Base-by-base conservation (phyloP, 2,329 filamentous ascomycete species). In the Colletotrichum tofieldiae region DNA sequence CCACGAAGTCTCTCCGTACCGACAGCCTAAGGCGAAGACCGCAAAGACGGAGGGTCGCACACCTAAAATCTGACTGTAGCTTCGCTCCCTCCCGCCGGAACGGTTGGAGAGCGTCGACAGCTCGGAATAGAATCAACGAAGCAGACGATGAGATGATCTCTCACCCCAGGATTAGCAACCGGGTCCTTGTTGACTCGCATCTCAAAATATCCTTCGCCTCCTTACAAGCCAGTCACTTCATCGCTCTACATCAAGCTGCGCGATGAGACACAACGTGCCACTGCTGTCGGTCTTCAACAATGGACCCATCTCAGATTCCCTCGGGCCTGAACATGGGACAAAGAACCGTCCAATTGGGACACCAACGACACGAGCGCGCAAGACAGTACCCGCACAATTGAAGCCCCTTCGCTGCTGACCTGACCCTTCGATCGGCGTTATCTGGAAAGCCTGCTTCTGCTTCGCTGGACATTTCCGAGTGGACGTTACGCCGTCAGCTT, bases 61-160 rank as follows among this genome's bases (percentile, higher is more conserved):
- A 20, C 49, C 68, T 56, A 71, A 71, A 71, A 67, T 71, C 68
- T 63, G 52, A 67, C 29, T 18, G 41, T 65, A 26, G 61, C 49
- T 29, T 54, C 29, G 18, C 20, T 52, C 14, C 20, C 16, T 41
- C 35, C 39, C 29, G 23, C 11, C 18, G 9, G 9, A 18, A 9
- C 41, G 47, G 56, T 54, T 35, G 26, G 56, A 60, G 23, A 26
- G 16, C 29, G 32, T 2, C 14, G 26, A 41, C 7, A 41, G 35
- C 66, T 26, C 23, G 18, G 52, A 69, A 69, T 69, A 69, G 67
- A 58, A 59, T 32, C 67, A 56, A 29, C 20, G 23, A 41, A 58
- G 51, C 59, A 56, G 39, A 26, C 58, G 47, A 39, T 58, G 26
- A 56, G 47, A 39, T 58, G 26, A 64, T 68, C 41, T 37, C 39